Conservation (phyloP, 1,139 yeast genomes). For the Kodamaea alishanica region DNA sequence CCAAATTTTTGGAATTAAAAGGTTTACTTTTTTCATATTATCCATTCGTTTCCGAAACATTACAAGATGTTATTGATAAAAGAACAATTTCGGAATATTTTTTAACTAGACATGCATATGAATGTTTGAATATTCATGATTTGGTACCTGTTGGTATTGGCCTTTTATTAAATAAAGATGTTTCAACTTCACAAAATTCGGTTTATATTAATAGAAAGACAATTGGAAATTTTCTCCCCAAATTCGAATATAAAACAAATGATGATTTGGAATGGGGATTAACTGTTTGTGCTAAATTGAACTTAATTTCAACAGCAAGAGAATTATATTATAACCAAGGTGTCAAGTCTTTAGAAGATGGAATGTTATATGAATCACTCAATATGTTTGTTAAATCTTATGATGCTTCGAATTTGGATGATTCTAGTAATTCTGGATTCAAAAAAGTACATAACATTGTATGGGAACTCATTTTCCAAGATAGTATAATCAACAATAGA, state of each 20-base stretch:
- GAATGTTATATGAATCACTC: constrained; percentile 61
- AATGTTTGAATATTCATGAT: constrained; percentile 46
- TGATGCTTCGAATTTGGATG: constrained; percentile 32
- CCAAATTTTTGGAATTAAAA: constrained; percentile 61
- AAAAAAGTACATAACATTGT: constrained; percentile 37
- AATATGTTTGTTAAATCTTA: constrained; percentile 65
- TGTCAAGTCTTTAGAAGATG: constrained; percentile 36
- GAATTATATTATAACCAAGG: constrained; percentile 45
- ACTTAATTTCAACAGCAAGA: constrained; percentile 51
- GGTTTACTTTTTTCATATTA: constrained; percentile 56
- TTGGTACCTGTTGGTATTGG: constrained; percentile 71
- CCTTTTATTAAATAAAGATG: constrained; percentile 29
- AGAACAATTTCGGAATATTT: constrained; percentile 59
- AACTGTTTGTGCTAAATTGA: constrained; percentile 47
- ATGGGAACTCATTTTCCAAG: constrained; percentile 56
- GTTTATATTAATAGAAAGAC: constrained; percentile 36
- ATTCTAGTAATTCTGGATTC: constrained; percentile 29
- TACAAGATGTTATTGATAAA: constrained; percentile 13
- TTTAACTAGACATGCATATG: constrained; percentile 57
- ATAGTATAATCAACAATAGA: constrained; percentile 50
- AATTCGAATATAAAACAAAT: constrained; percentile 54
- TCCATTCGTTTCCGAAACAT: constrained; percentile 12
- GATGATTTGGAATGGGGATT: constrained; percentile 83
- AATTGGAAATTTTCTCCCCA: constrained; percentile 59
- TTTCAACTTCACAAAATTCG: constrained; percentile 23